These are phyloP conservation scores for Neopestalotiopsis clavispora DNA, from an alignment of 2,329 filamentous ascomycete species.

Conservation along the genomic window DNA sequence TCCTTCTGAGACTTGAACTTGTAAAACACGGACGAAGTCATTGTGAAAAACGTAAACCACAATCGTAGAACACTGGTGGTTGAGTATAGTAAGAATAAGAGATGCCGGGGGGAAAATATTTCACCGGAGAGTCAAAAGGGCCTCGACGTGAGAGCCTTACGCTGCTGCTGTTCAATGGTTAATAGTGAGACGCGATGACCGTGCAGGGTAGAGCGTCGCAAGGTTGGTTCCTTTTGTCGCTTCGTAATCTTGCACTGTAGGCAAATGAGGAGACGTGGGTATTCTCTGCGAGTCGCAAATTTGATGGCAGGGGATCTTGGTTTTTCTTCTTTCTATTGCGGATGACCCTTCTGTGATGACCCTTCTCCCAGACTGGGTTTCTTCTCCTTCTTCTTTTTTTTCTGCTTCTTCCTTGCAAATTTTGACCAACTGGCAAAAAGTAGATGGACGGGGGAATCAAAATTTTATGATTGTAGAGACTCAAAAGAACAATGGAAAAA, in stretches of 20 bases:
- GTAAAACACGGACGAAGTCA: slow-evolving; percentile 99
- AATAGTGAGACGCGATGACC: background rate
- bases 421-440: slow-evolving; percentile 33
- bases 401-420: slow-evolving; percentile 32
- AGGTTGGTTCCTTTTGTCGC: background rate
- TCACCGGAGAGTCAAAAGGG: slow-evolving; percentile 1
- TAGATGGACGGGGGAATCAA: slow-evolving; percentile 39
- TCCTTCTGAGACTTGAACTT: slow-evolving; percentile 99
- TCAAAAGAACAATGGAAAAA: slow-evolving; percentile 33
- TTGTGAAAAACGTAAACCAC: slow-evolving; percentile 49
- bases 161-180: slow-evolving; percentile 8
- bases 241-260: slow-evolving; percentile 6
- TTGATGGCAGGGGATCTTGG: slow-evolving; percentile 8
- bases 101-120: background rate
- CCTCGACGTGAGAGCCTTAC: background rate
- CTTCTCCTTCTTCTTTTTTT: slow-evolving; percentile 25
- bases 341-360: slow-evolving; percentile 7
- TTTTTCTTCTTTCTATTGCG: slow-evolving; percentile 20
- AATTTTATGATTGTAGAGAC: slow-evolving; percentile 38
- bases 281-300: slow-evolving; percentile 7
- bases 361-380: slow-evolving; percentile 12
- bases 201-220: background rate
- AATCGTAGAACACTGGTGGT: slow-evolving; percentile 19
- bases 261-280: slow-evolving; percentile 6
- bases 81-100: background rate